These are phyloP conservation scores for Russula lepida DNA, from an alignment of 768 basidiomycete genomes.

Conservation along the genomic window DNA sequence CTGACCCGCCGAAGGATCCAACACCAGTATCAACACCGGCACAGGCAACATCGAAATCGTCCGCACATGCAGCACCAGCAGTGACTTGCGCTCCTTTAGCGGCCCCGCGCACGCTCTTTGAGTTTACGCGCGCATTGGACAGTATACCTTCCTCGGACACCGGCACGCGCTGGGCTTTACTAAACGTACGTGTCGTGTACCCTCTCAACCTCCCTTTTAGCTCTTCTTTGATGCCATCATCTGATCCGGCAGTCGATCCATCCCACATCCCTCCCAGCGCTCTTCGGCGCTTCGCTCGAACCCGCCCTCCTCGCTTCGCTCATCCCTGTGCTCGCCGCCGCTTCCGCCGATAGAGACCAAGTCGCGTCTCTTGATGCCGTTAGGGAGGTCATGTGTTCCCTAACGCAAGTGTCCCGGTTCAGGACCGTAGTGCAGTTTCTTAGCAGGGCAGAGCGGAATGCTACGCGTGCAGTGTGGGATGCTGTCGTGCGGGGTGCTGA, in stretches of 20 bases:
- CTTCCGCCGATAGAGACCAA: neutral
- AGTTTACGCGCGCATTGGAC: conserved; percentile 57
- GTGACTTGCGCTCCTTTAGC: conserved; percentile 31
- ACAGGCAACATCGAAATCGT: neutral
- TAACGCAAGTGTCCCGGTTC: conserved; percentile 53
- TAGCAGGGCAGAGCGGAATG: conserved; percentile 43
- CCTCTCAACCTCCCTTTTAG: no score
- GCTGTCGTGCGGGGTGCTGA: neutral
- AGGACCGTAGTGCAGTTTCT: conserved; percentile 56
- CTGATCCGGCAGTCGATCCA: conserved; percentile 39
- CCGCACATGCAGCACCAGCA: conserved; percentile 5
- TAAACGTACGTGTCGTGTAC: conserved; percentile 57
- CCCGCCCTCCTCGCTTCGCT: conserved; percentile 52
- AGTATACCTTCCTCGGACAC: conserved; percentile 26
- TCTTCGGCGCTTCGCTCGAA: conserved; percentile 68
- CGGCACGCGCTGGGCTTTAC: conserved; percentile 46
- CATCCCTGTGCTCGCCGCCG: conserved; percentile 40
- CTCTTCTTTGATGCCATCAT: no score
- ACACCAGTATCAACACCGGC: neutral
- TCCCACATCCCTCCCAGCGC: conserved; percentile 44
- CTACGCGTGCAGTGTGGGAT: conserved; percentile 35
- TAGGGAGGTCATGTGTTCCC: conserved; percentile 41
- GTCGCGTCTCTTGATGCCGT: neutral
- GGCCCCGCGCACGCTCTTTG: conserved; percentile 35
- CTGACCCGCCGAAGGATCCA: neutral